Conservation (phyloP, 2,329 filamentous ascomycete species). For the Penicillium freii region DNA sequence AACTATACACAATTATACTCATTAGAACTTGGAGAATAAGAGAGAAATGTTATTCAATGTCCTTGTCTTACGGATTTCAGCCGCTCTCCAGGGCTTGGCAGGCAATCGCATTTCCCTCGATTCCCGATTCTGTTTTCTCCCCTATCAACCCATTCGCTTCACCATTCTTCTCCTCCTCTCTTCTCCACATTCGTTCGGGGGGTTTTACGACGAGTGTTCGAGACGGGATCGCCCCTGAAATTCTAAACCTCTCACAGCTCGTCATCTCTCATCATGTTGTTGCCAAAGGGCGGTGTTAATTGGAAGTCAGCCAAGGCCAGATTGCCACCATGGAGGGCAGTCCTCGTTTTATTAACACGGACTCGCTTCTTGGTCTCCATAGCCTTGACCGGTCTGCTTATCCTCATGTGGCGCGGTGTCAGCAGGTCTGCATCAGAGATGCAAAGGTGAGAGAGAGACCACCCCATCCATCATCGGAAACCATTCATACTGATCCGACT, state of each 20-base stretch:
- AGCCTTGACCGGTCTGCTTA: slow-evolving; percentile 65
- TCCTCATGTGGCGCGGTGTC: slow-evolving; percentile 87
- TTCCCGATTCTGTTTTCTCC: slow-evolving; percentile 23
- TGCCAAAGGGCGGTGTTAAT: slow-evolving; percentile 82
- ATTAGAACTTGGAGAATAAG: background rate
- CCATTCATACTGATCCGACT: background rate
- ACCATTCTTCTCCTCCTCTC: slow-evolving; percentile 8
- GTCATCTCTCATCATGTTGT: slow-evolving; percentile 77
- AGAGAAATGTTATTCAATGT: background rate
- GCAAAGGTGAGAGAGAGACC: slow-evolving; percentile 67
- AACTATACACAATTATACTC: background rate
- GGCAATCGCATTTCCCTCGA: slow-evolving; percentile 16
- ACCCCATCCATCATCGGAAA: background rate
- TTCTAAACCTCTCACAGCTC: slow-evolving; percentile 6
- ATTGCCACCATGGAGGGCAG: slow-evolving; percentile 72
- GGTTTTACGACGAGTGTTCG: slow-evolving; percentile 23
- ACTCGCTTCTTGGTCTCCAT: slow-evolving; percentile 75
- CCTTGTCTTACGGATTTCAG: slow-evolving; percentile 9
- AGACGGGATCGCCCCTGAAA: slow-evolving; percentile 24
- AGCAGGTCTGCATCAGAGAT: slow-evolving; percentile 78
- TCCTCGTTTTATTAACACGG: slow-evolving; percentile 68
- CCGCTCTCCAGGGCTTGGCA: slow-evolving; percentile 14
- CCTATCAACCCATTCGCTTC: slow-evolving; percentile 12
- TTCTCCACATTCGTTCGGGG: slow-evolving; percentile 29
- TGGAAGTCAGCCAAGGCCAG: slow-evolving; percentile 87